Evolutionary conservation across 306 rosid species (phyloP), one percentile per base, ranked within the genome.

Genomic region (Astragalus membranaceus): DNA sequence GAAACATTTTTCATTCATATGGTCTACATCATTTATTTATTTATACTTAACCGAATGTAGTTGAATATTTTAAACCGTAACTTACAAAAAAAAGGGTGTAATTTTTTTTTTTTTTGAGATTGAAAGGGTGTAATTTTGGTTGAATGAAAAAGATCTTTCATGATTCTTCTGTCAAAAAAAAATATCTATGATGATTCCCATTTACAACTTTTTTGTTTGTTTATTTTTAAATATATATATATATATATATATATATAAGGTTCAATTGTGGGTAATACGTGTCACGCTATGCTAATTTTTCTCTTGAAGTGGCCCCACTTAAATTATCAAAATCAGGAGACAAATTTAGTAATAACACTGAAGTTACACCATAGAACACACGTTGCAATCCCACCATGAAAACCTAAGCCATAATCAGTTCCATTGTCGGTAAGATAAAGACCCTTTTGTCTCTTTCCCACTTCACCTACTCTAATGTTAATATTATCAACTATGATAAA

Each of bases 1-100:
- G 35, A 42, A 41, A 11, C 32, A 23, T 54, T 50, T 57, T 58
- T 5, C 6, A n/a, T 20, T 29, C 10, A 20, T 35, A 47, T 12
- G 51, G 76, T 50, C 15, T 42, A 58, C 11, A 9, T 42, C 48
- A 76, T 69, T 61, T 17, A 69, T 69, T 61, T 17, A 69, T 51
- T 51, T 56, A 47, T 13, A 62, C 39, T 69, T 37, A 35, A 47
- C 32, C n/a, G 0, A 51, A 74, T 54, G 20, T 51, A 13, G 36
- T 26, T 26, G 30, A 26, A 30, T 2, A 14, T 41, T 57, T 51
- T 10, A 14, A 39, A 10, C 14, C 26, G 29, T 23, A 5, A 36
- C 4, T 51, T 42, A 13, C 64, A 20, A 20, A 20, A 20, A 20
- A n/a, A 51, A 7, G 26, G 30, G 37, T 20, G 10, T 8, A 43